A percentile compares a stretch with the other conserved stretches of the same genome.
Conservation (phyloP, 2,329 filamentous ascomycete species). For the Aspergillus bombycis region DNA sequence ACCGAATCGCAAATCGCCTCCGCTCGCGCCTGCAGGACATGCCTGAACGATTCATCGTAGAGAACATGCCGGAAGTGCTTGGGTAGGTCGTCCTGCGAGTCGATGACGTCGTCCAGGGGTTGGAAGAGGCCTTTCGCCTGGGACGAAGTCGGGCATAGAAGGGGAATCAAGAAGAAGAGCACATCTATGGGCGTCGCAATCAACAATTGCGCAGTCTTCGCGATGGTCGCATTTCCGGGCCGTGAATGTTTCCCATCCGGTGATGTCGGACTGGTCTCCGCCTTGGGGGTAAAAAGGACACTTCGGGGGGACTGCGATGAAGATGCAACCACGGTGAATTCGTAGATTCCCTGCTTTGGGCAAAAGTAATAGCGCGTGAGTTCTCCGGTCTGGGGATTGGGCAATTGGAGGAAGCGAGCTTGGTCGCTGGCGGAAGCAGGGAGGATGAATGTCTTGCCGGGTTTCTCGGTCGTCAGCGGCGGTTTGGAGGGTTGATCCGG, state of each 20-base stretch:
- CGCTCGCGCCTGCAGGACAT: conserved; percentile 67
- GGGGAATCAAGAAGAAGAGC: conserved; percentile 79
- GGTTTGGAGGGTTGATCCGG: conserved; percentile 26
- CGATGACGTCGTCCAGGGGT: conserved; percentile 53
- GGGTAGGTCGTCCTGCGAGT: conserved; percentile 46
- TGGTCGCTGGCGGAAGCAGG: conserved; percentile 56
- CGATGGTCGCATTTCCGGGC: conserved; percentile 54
- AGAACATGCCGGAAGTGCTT: conserved; percentile 46
- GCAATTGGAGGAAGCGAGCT: conserved; percentile 59
- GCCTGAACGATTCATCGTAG: conserved; percentile 42
- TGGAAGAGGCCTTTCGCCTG: conserved; percentile 46
- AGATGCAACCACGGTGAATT: conserved; percentile 62
- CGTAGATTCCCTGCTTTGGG: conserved; percentile 60
- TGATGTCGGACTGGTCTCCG: conserved; percentile 9
- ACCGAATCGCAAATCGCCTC: conserved; percentile 76
- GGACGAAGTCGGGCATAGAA: conserved; percentile 58
- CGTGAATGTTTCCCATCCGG: conserved; percentile 46
- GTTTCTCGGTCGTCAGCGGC: conserved; percentile 29
- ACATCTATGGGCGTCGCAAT: conserved; percentile 83
- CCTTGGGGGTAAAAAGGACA: conserved; percentile 54
- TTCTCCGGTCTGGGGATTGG: conserved; percentile 55
- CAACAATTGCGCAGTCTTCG: conserved; percentile 73
- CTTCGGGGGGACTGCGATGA: conserved; percentile 56
- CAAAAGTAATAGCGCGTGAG: conserved; percentile 62
- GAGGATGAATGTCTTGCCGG: conserved; percentile 59